Conservation (phyloP, 495 filamentous ascomycete species). For the Penicillium lividum region DNA sequence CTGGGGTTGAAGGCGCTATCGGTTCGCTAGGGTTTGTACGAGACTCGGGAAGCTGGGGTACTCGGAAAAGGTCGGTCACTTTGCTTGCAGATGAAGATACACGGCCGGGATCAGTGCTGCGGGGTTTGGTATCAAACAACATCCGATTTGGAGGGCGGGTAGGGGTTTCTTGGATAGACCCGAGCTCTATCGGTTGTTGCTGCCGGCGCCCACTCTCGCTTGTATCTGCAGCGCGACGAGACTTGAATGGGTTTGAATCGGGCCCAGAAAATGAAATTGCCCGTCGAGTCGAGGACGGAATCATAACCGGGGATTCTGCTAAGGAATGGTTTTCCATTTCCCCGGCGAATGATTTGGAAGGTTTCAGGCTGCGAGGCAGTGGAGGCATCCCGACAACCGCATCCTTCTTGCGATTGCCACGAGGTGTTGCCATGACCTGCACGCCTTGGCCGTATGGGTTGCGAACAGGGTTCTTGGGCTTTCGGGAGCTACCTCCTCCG, state of each 20-base stretch:
- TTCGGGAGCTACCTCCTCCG: conserved; percentile 39
- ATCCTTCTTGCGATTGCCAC: conserved; percentile 48
- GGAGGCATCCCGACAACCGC: conserved; percentile 31
- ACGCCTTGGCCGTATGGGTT: conserved; percentile 60
- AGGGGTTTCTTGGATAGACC: conserved; percentile 54
- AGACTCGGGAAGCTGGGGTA: conserved; percentile 41
- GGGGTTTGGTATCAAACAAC: conserved; percentile 22
- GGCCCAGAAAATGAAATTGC: conserved; percentile 31
- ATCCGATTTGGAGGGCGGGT: conserved; percentile 44
- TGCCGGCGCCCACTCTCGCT: conserved; percentile 10
- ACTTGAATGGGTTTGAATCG: conserved; percentile 26
- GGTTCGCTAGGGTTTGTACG: conserved; percentile 14
- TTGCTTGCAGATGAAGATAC: conserved; percentile 17
- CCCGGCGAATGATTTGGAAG: conserved; percentile 31
- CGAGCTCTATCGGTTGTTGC: conserved; percentile 16
- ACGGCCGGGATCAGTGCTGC: conserved; percentile 13
- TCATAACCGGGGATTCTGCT: conserved; percentile 28
- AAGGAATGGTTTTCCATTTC: conserved; percentile 25
- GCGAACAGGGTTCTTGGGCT: conserved; percentile 65
- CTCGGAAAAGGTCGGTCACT: conserved; percentile 36
- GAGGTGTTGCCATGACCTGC: conserved; percentile 79
- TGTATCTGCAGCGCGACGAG: conserved; percentile 7
- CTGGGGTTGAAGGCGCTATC: conserved; percentile 35
- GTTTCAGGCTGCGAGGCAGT: conserved; percentile 30
- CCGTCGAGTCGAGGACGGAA: conserved; percentile 28